Evolutionary conservation across 1,284 basidiomycete species (phyloP).

Genomic region (Flammula alnicola): DNA sequence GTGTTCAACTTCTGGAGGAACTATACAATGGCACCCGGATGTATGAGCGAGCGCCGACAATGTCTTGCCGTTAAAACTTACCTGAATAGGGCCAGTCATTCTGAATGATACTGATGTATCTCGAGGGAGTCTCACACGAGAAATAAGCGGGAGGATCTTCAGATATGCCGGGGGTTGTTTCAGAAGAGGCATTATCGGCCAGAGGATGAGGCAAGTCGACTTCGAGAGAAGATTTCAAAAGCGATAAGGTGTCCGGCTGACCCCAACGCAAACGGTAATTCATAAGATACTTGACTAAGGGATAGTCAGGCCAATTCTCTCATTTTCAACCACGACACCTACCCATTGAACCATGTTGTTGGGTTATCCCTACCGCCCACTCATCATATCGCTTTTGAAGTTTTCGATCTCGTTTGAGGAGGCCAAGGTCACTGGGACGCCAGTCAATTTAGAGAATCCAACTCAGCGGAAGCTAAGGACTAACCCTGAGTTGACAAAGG

Average conservation of each 20-base stretch:
- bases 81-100: conserved; percentile 89
- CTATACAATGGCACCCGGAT: conserved; percentile 37
- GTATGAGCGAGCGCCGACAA: neutral
- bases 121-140: conserved; percentile 58
- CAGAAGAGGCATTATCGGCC: neutral
- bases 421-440: conserved; percentile 69
- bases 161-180: neutral
- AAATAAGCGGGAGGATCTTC: conserved; percentile 54
- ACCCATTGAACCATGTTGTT: conserved; percentile 71
- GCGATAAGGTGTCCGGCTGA: conserved; percentile 61
- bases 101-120: conserved; percentile 71
- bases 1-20: conserved; percentile 76
- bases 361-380: conserved; percentile 61
- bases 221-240: conserved; percentile 51
- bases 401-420: conserved; percentile 72
- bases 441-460: neutral
- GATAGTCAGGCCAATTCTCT: conserved; percentile 9
- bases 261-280: conserved; percentile 76
- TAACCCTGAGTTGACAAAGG: conserved; percentile 78
- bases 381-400: conserved; percentile 68
- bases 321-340: conserved; percentile 23
- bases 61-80: conserved; percentile 30
- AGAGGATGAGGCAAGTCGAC: conserved; percentile 13
- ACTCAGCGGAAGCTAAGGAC: conserved; percentile 18
- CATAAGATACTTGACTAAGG: conserved; percentile 66